phyloP scores from a whole-genome alignment of 768 basidiomycete genomes.

The Infundibulicybe gibba region DNA sequence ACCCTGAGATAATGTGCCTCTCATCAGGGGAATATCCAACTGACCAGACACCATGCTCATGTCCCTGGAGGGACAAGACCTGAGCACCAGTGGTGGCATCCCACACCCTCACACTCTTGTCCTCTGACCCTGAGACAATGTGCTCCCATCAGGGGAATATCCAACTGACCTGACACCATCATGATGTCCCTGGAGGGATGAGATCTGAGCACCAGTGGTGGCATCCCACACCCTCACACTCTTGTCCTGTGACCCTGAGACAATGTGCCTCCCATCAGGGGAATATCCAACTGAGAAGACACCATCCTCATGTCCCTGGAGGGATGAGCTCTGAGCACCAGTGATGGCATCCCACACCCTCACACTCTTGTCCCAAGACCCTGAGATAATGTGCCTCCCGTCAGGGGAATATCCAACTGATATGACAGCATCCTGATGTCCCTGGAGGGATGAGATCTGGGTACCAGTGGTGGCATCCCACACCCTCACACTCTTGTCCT shows the following conservation, averaged over 20 bases:
- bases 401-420: slow-evolving; percentile 23
- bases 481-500: slow-evolving; percentile 12
- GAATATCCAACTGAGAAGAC: slow-evolving; percentile 2
- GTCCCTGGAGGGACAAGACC: slow-evolving; percentile 5
- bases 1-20: slow-evolving; percentile 20
- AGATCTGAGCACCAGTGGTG: slow-evolving; percentile 2
- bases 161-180: slow-evolving; percentile 12
- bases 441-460: slow-evolving; percentile 2
- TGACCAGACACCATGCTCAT: slow-evolving; percentile 13
- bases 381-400: slow-evolving; percentile 13
- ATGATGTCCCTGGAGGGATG: slow-evolving; percentile 11
- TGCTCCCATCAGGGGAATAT: slow-evolving; percentile 7
- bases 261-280: neutral
- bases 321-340: neutral
- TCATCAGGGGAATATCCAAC: slow-evolving; percentile 50
- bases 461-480: slow-evolving; percentile 4
- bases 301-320: neutral
- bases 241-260: neutral
- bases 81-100: slow-evolving; percentile 8
- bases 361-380: slow-evolving; percentile 2
- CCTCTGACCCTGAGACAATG: neutral
- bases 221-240: slow-evolving; percentile 22
- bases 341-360: slow-evolving; percentile 3
- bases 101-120: slow-evolving; percentile 19
- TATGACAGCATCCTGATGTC: slow-evolving; percentile 12